phyloP scores from a whole-genome alignment of 768 basidiomycete species.

The Favolaschia claudopus region DNA sequence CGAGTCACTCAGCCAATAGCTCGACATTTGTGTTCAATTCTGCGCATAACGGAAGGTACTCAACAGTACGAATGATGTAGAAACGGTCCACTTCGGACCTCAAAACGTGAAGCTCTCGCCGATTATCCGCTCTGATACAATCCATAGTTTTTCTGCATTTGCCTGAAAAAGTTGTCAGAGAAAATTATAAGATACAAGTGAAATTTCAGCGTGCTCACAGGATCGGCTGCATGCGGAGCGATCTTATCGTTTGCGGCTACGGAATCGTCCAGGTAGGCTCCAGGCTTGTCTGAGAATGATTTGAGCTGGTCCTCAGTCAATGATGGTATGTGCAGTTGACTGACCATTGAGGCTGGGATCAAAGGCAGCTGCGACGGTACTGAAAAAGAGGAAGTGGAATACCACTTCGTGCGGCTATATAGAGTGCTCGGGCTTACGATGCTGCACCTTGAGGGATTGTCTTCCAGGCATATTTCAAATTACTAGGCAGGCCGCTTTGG shows the following conservation, averaged over 20 bases:
- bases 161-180: no score
- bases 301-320: neutral
- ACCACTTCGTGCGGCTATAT: neutral
- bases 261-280: constrained; percentile 5
- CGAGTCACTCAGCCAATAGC: no score
- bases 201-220: neutral
- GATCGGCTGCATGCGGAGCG: neutral
- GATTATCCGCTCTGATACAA: no score
- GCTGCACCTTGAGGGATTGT: neutral
- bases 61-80: no score
- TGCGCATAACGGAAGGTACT: no score
- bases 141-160: no score
- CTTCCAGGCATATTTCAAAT: neutral
- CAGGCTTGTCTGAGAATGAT: neutral
- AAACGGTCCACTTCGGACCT: no score
- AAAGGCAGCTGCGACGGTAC: constrained; percentile 6
- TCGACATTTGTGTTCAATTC: no score
- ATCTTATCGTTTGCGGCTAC: neutral
- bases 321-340: neutral
- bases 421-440: neutral
- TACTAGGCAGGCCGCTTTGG: neutral
- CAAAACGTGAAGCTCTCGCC: no score
- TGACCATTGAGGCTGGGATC: neutral
- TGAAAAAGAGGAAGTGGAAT: no score
- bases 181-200: no score